These are phyloP conservation scores for Ophioceras dolichostomum DNA, from an alignment of 2,329 filamentous ascomycete genomes.

Conservation along the genomic window DNA sequence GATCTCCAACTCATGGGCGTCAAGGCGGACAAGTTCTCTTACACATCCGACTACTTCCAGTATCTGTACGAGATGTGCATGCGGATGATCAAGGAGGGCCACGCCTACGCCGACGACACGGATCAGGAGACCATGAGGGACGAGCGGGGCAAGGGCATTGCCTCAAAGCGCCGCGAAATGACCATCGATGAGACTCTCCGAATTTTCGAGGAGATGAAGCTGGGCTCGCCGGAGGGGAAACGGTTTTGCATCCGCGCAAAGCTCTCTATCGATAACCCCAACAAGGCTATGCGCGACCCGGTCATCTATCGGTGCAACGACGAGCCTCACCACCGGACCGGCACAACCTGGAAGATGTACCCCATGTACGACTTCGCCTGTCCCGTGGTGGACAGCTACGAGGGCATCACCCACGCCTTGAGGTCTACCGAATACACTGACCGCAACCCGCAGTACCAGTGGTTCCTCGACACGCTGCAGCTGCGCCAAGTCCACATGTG, in stretches of 20 bases:
- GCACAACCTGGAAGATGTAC: slow-evolving; percentile 72
- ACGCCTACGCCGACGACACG: slow-evolving; percentile 92
- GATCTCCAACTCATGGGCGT: slow-evolving; percentile 88
- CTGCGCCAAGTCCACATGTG: slow-evolving; percentile 71
- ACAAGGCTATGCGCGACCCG: slow-evolving; percentile 92
- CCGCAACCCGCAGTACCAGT: slow-evolving; percentile 76
- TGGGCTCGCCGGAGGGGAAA: slow-evolving; percentile 63
- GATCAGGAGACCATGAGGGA: slow-evolving; percentile 78
- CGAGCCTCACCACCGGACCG: slow-evolving; percentile 63
- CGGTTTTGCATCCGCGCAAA: slow-evolving; percentile 91
- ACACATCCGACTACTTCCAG: slow-evolving; percentile 94
- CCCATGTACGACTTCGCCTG: slow-evolving; percentile 82
- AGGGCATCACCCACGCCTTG: slow-evolving; percentile 74
- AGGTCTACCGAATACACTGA: slow-evolving; percentile 82
- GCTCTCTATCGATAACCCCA: slow-evolving; percentile 81
- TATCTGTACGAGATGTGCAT: slow-evolving; percentile 78
- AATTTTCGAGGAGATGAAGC: slow-evolving; percentile 90
- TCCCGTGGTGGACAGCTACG: slow-evolving; percentile 67
- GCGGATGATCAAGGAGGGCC: slow-evolving; percentile 71
- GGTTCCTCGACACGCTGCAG: slow-evolving; percentile 65
- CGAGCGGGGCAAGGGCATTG: slow-evolving; percentile 72
- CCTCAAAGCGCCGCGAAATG: slow-evolving; percentile 69
- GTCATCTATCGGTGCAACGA: slow-evolving; percentile 89
- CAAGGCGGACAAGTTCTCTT: slow-evolving; percentile 73
- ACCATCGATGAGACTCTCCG: slow-evolving; percentile 72